These are phyloP conservation scores for Candida multigemmis DNA, from an alignment of 805 yeast species.

Conservation along the genomic window DNA sequence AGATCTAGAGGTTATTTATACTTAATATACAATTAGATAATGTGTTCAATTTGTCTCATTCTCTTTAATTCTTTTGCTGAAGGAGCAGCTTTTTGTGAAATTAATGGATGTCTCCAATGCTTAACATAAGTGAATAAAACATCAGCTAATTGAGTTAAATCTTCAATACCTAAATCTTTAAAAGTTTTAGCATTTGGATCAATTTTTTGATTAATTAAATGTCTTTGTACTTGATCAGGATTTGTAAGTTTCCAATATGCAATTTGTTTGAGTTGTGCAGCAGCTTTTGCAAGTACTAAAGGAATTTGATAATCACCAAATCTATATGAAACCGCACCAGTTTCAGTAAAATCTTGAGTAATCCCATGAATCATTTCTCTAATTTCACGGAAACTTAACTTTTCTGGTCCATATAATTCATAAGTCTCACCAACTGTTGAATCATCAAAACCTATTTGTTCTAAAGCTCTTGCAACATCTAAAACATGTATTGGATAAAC, in stretches of 20 bases:
- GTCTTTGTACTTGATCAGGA: constrained; percentile 70
- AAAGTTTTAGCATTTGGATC: constrained; percentile 56
- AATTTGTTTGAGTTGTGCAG: constrained; percentile 34
- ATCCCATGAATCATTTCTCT: constrained; percentile 63
- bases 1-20: too few relatives aligned
- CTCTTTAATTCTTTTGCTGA: constrained; percentile 29
- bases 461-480: constrained; percentile 75
- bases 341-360: constrained; percentile 39
- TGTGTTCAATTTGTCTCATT: constrained; percentile 37
- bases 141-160: constrained; percentile 30
- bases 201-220: constrained; percentile 55
- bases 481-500: constrained; percentile 65
- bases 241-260: constrained; percentile 43
- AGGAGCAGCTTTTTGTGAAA: constrained; percentile 36
- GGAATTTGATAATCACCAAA: constrained; percentile 37
- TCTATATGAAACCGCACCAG: constrained; percentile 34
- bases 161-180: constrained; percentile 59
- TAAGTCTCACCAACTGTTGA: constrained; percentile 67
- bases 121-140: constrained; percentile 36
- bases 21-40: constrained; percentile 18
- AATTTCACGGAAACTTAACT: constrained; percentile 50
- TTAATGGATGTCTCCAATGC: constrained; percentile 43
- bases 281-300: constrained; percentile 33
- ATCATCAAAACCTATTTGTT: constrained; percentile 73
- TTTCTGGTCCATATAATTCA: constrained; percentile 70